Conservation (phyloP, 768 basidiomycete species). For the Serendipita vermifera region DNA sequence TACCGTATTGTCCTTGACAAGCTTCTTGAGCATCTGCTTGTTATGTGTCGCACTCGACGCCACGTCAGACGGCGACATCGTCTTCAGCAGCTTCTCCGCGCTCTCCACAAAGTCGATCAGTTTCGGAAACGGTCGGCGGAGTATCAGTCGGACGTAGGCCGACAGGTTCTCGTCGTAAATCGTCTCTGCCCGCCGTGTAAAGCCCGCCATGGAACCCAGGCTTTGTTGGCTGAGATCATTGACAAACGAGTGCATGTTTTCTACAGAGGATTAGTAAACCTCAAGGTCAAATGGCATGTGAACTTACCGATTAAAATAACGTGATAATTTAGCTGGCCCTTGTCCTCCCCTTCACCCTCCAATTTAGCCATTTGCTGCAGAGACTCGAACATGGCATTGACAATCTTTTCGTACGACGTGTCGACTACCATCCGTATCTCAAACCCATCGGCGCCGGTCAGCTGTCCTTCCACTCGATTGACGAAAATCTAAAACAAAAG, state of each 20-base stretch:
- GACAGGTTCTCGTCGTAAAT: conserved; percentile 83
- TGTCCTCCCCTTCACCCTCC: conserved; percentile 87
- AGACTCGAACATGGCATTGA: conserved; percentile 82
- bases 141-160: conserved; percentile 75
- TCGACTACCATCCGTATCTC: conserved; percentile 71
- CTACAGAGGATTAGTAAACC: conserved; percentile 29
- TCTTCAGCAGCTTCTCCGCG: conserved; percentile 73
- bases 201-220: conserved; percentile 45
- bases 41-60: conserved; percentile 61
- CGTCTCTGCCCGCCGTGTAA: conserved; percentile 57
- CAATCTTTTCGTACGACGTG: conserved; percentile 74
- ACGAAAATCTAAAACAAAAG: conserved; percentile 42
- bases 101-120: conserved; percentile 92
- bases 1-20: conserved; percentile 67
- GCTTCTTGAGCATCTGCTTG: conserved; percentile 65
- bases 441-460: conserved; percentile 59
- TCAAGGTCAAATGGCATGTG: neutral
- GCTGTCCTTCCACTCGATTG: conserved; percentile 67
- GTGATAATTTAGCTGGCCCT: conserved; percentile 92
- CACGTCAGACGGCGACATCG: conserved; percentile 65
- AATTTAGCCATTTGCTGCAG: conserved; percentile 93
- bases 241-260: conserved; percentile 94
- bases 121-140: conserved; percentile 75
- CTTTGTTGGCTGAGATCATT: conserved; percentile 65
- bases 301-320: conserved; percentile 82